phyloP scores from a whole-genome alignment of 495 filamentous ascomycete genomes.

The Aspergillus bridgeri region DNA sequence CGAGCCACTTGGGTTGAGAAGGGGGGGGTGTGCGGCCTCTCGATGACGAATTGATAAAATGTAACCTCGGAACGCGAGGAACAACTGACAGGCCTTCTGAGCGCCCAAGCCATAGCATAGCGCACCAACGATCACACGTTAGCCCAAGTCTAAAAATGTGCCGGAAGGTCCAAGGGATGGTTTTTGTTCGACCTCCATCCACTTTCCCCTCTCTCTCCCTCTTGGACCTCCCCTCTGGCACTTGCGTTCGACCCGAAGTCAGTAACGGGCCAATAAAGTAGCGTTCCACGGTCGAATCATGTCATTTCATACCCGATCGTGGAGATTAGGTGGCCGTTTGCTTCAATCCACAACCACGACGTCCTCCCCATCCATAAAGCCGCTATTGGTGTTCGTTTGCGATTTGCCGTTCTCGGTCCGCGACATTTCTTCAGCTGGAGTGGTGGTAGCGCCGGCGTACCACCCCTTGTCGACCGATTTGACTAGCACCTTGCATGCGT shows the following conservation, averaged over 20 bases:
- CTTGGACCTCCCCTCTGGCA: neutral
- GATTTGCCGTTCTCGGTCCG: slow-evolving; percentile 11
- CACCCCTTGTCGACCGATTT: slow-evolving; percentile 44
- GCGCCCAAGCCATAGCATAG: neutral
- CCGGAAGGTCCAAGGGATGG: neutral
- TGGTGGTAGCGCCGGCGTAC: slow-evolving; percentile 32
- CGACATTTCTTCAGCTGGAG: slow-evolving; percentile 20
- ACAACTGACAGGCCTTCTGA: slow-evolving; percentile 4
- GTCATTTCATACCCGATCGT: neutral
- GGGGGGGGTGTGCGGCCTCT: neutral
- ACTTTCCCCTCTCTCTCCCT: neutral
- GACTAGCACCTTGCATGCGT: slow-evolving; percentile 61
- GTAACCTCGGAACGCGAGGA: slow-evolving; percentile 13
- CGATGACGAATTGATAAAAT: neutral
- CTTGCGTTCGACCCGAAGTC: neutral
- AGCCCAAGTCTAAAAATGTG: slow-evolving; percentile 2
- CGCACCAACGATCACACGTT: neutral
- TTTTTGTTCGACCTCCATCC: neutral
- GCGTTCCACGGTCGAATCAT: neutral
- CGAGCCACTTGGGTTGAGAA: neutral
- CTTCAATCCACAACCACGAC: slow-evolving; percentile 38
- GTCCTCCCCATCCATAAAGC: slow-evolving; percentile 37
- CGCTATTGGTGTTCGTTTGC: slow-evolving; percentile 16
- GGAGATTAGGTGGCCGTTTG: neutral
- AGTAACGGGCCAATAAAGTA: neutral